Evolutionary conservation across 768 basidiomycete genomes (phyloP).

Genomic region (Dendrothele bispora): DNA sequence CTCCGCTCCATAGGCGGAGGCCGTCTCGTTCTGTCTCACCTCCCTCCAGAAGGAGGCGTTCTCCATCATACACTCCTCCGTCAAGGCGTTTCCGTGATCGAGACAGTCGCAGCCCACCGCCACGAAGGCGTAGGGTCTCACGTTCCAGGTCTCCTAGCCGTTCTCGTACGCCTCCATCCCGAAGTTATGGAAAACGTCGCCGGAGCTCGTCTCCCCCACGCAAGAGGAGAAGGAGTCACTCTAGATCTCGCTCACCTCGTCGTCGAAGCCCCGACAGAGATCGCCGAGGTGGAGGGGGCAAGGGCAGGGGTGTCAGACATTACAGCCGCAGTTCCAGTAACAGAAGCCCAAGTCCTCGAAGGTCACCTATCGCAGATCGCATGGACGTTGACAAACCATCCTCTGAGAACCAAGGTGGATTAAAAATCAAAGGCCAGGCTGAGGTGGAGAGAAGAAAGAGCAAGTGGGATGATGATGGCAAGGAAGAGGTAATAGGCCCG

Average conservation of each 20-base stretch:
- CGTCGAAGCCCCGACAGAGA: conserved; percentile 25
- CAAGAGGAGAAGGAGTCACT: conserved; percentile 34
- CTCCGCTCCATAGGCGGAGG: conserved; percentile 37
- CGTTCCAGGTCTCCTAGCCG: conserved; percentile 28
- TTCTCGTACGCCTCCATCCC: conserved; percentile 37
- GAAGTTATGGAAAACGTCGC: conserved; percentile 40
- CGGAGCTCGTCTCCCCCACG: conserved; percentile 40
- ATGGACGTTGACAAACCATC: conserved; percentile 36
- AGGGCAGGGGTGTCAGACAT: too few relatives aligned
- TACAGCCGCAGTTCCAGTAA: conserved; percentile 24
- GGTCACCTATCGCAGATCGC: conserved; percentile 24
- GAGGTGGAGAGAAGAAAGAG: conserved; percentile 53
- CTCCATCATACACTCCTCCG: conserved; percentile 44
- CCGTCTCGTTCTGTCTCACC: conserved; percentile 47
- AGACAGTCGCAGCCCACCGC: conserved; percentile 58
- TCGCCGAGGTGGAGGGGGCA: conserved; percentile 12
- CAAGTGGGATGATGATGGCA: conserved; percentile 54
- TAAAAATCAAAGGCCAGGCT: conserved; percentile 78
- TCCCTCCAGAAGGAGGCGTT: conserved; percentile 40
- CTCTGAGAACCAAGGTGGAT: conserved; percentile 40
- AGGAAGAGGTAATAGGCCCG: conserved; percentile 18
- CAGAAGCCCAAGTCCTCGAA: conserved; percentile 18
- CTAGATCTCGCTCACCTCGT: conserved; percentile 31
- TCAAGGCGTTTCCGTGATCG: conserved; percentile 34
- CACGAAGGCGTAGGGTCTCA: conserved; percentile 44